Conservation (phyloP, 2,329 filamentous ascomycete species). For the Aspergillus neoniger region DNA sequence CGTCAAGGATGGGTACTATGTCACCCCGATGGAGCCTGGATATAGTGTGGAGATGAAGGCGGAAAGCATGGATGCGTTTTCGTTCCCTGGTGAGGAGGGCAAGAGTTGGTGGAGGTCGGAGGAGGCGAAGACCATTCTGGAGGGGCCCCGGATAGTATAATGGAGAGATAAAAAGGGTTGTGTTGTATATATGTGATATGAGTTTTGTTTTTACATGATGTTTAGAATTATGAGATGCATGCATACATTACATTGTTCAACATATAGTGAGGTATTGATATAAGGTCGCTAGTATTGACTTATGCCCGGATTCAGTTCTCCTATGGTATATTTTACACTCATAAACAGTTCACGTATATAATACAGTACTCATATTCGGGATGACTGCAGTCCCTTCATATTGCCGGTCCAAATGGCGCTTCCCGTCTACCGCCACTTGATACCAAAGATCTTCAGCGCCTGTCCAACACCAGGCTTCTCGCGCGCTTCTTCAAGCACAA, state of each 20-base stretch:
- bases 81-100: conserved; percentile 73
- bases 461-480: conserved; percentile 43
- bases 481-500: conserved; percentile 49
- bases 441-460: conserved; percentile 54
- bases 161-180: not conserved
- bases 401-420: too few relatives aligned
- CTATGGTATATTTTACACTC: too few relatives aligned
- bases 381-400: too few relatives aligned
- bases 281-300: too few relatives aligned
- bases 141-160: conserved; percentile 48
- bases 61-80: conserved; percentile 78
- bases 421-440: conserved; percentile 44
- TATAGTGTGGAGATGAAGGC: conserved; percentile 95
- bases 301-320: too few relatives aligned
- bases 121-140: conserved; percentile 73
- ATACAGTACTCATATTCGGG: too few relatives aligned
- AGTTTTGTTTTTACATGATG: not conserved
- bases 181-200: conserved; percentile 7
- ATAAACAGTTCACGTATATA: too few relatives aligned
- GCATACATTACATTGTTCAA: not conserved
- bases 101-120: conserved; percentile 85
- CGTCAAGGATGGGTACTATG: conserved; percentile 84
- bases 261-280: not conserved
- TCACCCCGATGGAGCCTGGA: conserved; percentile 77
- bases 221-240: conserved; percentile 3